Conservation (phyloP, 2,329 filamentous ascomycete species). For the Fusarium fracticaudum region DNA sequence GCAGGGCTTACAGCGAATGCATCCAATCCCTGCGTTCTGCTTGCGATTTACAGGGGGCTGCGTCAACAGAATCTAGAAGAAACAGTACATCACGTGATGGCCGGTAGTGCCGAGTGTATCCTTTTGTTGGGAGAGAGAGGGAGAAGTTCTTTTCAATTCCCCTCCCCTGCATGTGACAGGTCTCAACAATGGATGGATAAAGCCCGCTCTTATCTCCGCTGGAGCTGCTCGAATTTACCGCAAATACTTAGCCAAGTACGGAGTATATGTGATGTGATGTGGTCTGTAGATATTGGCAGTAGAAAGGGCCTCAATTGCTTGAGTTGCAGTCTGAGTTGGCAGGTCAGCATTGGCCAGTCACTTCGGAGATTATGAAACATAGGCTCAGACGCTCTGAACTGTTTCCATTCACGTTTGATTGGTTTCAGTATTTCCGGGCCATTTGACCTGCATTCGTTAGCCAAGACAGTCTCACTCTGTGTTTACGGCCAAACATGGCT, state of each 20-base stretch:
- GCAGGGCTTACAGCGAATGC: constrained; percentile 3
- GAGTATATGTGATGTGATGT: not conserved
- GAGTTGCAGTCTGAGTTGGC: constrained; percentile 24
- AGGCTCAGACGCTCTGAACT: constrained; percentile 1
- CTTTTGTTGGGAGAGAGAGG: constrained; percentile 25
- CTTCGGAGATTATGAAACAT: constrained; percentile 24
- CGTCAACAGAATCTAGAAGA: constrained; percentile 30
- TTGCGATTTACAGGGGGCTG: constrained; percentile 19
- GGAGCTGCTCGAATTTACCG: constrained; percentile 1
- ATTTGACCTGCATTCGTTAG: not conserved
- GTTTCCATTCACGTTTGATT: constrained; percentile 4
- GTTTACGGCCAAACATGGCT: not conserved
- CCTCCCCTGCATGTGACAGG: constrained; percentile 26
- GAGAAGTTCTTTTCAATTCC: not conserved
- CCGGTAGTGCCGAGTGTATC: constrained; percentile 29
- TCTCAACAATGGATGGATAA: constrained; percentile 28
- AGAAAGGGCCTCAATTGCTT: constrained; percentile 11
- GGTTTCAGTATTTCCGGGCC: constrained; percentile 8
- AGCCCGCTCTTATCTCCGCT: constrained; percentile 36
- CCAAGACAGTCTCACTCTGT: not conserved
- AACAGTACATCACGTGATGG: constrained; percentile 14
- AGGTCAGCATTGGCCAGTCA: constrained; percentile 23
- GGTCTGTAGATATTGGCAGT: not conserved
- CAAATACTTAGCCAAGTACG: not conserved
- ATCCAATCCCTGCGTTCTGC: constrained; percentile 31